Percentiles rank a stretch among this genome's conserved stretches.
These are phyloP conservation scores for Paratinospora sagittata DNA, from an alignment of 164 flowering plant genomes.

Conservation along the genomic window DNA sequence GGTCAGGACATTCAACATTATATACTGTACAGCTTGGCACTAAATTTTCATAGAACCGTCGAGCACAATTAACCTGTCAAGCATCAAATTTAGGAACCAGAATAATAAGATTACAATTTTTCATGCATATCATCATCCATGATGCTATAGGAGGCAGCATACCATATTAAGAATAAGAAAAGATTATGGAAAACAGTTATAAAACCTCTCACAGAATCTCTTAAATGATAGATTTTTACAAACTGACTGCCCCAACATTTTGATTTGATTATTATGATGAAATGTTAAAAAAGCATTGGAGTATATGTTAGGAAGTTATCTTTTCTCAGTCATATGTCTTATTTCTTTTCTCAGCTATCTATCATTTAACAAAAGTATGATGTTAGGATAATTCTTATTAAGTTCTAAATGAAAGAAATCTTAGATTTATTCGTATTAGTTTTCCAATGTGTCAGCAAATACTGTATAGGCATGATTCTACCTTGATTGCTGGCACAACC, in stretches of 20 bases:
- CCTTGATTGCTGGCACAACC: too few species aligned
- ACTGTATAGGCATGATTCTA: too few species aligned
- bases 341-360: not conserved
- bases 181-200: not conserved
- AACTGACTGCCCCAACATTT: not conserved
- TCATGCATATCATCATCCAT: not conserved
- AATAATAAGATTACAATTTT: not conserved
- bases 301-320: not conserved
- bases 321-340: not conserved
- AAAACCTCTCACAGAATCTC: not conserved
- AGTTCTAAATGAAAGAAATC: too few species aligned
- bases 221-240: not conserved
- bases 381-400: too few species aligned
- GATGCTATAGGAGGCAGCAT: not conserved
- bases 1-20: constrained; percentile 87
- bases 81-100: constrained; percentile 9
- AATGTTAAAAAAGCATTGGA: not conserved
- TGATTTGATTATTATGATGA: not conserved
- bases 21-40: constrained; percentile 81
- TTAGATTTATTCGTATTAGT: too few species aligned
- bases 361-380: not conserved
- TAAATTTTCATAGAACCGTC: constrained; percentile 86
- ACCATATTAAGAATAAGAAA: too few species aligned
- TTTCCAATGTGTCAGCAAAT: too few species aligned
- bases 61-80: constrained; percentile 68